Evolutionary conservation across 2,329 filamentous ascomycete genomes (phyloP), one percentile per base, ranked within the genome.

Genomic region (Ramularia collo-cygni): DNA sequence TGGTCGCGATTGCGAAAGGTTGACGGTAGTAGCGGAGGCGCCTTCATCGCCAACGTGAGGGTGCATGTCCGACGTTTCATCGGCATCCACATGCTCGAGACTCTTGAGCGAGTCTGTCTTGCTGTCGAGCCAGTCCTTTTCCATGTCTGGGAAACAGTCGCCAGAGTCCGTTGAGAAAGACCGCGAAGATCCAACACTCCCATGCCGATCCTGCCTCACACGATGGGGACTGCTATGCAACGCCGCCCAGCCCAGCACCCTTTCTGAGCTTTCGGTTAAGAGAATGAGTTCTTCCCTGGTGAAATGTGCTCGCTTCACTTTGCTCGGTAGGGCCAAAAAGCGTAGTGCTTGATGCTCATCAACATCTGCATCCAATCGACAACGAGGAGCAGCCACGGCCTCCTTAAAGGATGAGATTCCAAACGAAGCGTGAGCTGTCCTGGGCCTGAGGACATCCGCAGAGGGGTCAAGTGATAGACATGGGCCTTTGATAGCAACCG

Each of bases 301-400:
- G 59, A 88, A 82, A 46, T 83, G 76, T 49, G 76, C 77, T 49
- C 77, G 76, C 56, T 78, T 79, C 48, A 87, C 73, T 62, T 86
- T 87, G 47, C 83, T 77, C 14, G 85, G 83, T 29, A 88, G 69
- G 15, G 72, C 76, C 38, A 80, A 69, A 59, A 81, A 88, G 69
- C 83, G 86, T 47, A 46, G 33, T 6, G 55, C 55, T 42, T 57
- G 52, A 18, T 57, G 48, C 26, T 52, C 43, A 37, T 48, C 46
- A 27, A 55, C 52, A 37, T 57, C 48, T 58, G 43, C 57, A 31
- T 52, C 39, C 18, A 44, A 40, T 40, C 44, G 50, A 24, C 6
- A 24, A 24, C 21, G 21, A 24, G 6, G 21, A 24, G 42, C 39
- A 12, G 38, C 28, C 18, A 35, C 17, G 13, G 45, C 40, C 17